phyloP scores from a whole-genome alignment of 2,329 filamentous ascomycete genomes.

The Monosporascus sp. region DNA sequence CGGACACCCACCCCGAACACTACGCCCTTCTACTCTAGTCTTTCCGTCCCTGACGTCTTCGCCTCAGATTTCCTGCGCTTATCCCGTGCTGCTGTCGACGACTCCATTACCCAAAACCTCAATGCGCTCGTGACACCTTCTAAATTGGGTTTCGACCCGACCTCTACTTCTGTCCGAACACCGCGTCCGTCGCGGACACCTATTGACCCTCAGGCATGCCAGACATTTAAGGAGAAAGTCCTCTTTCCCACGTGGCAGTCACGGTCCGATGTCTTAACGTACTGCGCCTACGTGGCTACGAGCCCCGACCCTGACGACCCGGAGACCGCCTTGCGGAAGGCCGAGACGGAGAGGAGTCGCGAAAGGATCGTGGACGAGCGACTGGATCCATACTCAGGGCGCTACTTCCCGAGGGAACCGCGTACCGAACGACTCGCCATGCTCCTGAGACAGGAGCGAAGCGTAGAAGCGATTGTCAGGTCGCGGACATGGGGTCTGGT shows the following conservation, averaged over 20 bases:
- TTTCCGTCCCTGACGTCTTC: constrained; percentile 1
- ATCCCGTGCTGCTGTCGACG: constrained; percentile 81
- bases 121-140: constrained; percentile 82
- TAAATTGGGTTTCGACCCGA: constrained; percentile 68
- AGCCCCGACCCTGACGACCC: constrained; percentile 85
- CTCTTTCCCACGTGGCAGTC: constrained; percentile 87
- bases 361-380: constrained; percentile 80
- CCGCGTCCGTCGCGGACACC: constrained; percentile 44
- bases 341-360: constrained; percentile 64
- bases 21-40: constrained; percentile 1
- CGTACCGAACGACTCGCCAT: constrained; percentile 75
- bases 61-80: constrained; percentile 79
- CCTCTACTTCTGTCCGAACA: constrained; percentile 63
- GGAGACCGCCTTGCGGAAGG: constrained; percentile 62
- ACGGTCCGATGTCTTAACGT: constrained; percentile 77
- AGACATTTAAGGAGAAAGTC: constrained; percentile 67
- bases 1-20: constrained; percentile 12
- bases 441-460: constrained; percentile 68
- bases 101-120: constrained; percentile 88
- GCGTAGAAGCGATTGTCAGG: constrained; percentile 75
- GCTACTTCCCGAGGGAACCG: constrained; percentile 76
- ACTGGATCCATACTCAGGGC: constrained; percentile 82
- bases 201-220: constrained; percentile 61
- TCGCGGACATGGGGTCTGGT: constrained; percentile 77
- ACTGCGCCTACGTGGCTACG: constrained; percentile 84